A percentile compares a stretch with the other conserved stretches of the same genome.
Conservation (phyloP, 352 stramenopile species). For the Globisporangium yorkense region DNA sequence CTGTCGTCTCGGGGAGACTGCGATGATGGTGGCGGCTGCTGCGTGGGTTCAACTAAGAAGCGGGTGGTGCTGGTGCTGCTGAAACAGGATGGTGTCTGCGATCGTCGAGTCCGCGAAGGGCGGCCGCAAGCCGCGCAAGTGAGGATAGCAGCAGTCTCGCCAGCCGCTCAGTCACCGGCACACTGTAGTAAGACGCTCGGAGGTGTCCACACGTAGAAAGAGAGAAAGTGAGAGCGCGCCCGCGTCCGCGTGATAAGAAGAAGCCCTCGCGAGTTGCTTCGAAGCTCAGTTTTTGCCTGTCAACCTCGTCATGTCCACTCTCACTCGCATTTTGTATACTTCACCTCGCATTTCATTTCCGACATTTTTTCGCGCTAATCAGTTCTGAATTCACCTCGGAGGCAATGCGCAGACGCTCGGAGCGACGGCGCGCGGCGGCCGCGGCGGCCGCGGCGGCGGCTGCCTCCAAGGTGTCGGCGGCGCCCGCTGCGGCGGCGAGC, state of each 20-base stretch:
- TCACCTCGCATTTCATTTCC: neutral
- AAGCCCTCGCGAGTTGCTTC: too few species aligned
- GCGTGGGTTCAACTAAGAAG: too few species aligned
- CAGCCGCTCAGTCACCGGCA: too few species aligned
- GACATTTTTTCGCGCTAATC: neutral
- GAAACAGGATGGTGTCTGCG: slow-evolving; percentile 73
- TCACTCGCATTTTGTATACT: neutral
- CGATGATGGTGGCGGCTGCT: neutral
- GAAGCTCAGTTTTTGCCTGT: too few species aligned
- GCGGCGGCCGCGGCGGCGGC: slow-evolving; percentile 19
- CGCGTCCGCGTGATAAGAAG: too few species aligned
- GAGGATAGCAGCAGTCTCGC: neutral
- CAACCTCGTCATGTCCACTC: too few species aligned
- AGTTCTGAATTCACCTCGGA: neutral
- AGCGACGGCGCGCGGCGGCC: slow-evolving; percentile 39
- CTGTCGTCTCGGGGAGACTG: neutral
- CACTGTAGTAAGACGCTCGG: too few species aligned
- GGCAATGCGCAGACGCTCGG: slow-evolving; percentile 39
- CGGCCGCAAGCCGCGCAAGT: slow-evolving; percentile 18
- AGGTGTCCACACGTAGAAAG: too few species aligned
- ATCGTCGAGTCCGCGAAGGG: slow-evolving; percentile 65
- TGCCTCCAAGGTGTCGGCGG: slow-evolving; percentile 8
- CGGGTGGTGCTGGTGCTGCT: neutral
- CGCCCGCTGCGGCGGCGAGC: neutral
- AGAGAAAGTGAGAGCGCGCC: too few species aligned